Conservation (phyloP, 164 flowering plant species). For the Kalanchoe fedtschenkoi region DNA sequence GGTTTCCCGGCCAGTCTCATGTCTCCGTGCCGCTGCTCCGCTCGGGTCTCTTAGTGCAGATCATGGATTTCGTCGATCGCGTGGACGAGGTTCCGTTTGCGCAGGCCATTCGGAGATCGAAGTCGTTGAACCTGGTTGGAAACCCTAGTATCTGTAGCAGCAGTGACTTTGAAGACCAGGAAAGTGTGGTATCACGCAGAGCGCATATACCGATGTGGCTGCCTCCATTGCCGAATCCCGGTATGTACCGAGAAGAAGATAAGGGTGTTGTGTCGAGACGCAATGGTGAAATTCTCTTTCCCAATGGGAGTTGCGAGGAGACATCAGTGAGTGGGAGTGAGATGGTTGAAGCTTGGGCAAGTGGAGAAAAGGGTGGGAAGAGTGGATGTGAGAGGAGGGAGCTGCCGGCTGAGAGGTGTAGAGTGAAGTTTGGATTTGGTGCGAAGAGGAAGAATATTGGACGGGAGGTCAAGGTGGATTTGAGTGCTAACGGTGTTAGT, state of each 20-base stretch:
- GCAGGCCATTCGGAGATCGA: conserved; percentile 19
- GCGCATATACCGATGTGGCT: neutral
- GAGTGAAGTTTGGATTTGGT: neutral
- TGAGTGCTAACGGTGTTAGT: neutral
- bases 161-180: too few relatives aligned
- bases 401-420: neutral
- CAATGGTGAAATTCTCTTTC: neutral
- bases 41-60: conserved; percentile 17
- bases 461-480: neutral
- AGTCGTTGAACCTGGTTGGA: neutral
- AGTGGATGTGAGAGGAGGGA: neutral
- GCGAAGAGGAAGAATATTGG: neutral
- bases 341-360: too few relatives aligned
- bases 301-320: neutral
- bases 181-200: neutral
- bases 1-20: conserved; percentile 22
- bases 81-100: conserved; percentile 44
- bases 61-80: conserved; percentile 19
- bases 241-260: neutral
- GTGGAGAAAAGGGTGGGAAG: neutral
- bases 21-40: neutral
- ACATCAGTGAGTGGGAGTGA: neutral
- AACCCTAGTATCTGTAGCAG: neutral
- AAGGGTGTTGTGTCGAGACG: neutral
- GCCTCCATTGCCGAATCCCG: neutral